Percentiles rank a stretch among this genome's conserved stretches.
Evolutionary conservation across 306 rosid genomes (phyloP).

Genomic region (Fagus sylvatica): DNA sequence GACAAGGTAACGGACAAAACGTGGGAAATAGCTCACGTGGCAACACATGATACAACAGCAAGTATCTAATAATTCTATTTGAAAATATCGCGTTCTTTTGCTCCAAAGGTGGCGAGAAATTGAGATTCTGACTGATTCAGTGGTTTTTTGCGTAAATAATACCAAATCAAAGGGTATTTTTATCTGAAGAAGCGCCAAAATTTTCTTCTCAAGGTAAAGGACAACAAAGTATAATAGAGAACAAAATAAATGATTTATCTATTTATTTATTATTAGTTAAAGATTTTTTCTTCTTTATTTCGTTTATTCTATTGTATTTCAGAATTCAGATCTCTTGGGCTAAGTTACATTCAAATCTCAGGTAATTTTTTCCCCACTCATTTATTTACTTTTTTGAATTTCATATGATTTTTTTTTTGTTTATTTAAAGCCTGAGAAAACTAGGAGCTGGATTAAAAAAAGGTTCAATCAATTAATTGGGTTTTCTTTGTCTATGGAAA

Average conservation of each 20-base stretch:
- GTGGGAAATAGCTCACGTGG: conserved; percentile 29
- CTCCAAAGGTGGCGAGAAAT: conserved; percentile 14
- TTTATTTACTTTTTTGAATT: too few species aligned
- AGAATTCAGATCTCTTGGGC: too few species aligned
- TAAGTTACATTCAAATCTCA: too few species aligned
- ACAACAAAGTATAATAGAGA: background rate
- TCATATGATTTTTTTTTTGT: too few species aligned
- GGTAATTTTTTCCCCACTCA: too few species aligned
- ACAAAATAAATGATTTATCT: background rate
- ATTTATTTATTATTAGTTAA: too few species aligned
- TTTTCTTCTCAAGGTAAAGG: conserved; percentile 14
- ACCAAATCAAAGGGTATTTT: conserved; percentile 34
- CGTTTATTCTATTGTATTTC: too few species aligned
- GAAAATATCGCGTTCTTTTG: conserved; percentile 8
- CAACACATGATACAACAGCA: background rate
- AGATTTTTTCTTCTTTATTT: too few species aligned
- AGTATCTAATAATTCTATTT: conserved; percentile 1
- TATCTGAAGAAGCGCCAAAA: conserved; percentile 33
- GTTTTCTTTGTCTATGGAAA: too few species aligned
- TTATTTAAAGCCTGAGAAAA: too few species aligned
- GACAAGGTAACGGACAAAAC: background rate
- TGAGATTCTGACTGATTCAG: background rate
- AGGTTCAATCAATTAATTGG: too few species aligned
- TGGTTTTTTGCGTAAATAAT: conserved; percentile 19
- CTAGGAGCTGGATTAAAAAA: too few species aligned